phyloP scores from a whole-genome alignment of 2,329 filamentous ascomycete species.

The Hypocreales sp. region DNA sequence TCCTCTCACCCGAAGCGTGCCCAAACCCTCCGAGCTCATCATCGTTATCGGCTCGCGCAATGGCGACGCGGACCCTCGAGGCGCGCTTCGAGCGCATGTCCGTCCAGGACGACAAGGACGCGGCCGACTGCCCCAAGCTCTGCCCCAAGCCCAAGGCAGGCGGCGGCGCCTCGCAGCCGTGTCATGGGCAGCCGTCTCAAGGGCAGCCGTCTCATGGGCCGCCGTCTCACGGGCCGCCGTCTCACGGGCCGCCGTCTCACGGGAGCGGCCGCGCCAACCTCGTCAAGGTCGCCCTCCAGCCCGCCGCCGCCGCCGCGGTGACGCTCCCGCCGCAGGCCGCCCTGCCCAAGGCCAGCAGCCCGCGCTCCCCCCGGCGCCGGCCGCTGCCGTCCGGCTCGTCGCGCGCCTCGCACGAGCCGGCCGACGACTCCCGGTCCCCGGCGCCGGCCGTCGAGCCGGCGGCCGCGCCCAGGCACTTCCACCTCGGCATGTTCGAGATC shows the following conservation, averaged over 20 bases:
- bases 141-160: conserved; percentile 70
- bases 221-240: no score
- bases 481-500: conserved; percentile 70
- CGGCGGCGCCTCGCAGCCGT: no score
- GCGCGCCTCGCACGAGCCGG: conserved; percentile 30
- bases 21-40: no score
- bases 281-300: conserved; percentile 72
- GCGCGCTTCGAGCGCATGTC: conserved; percentile 79
- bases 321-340: conserved; percentile 52
- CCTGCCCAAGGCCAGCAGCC: conserved; percentile 31
- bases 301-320: conserved; percentile 49
- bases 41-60: conserved; percentile 11
- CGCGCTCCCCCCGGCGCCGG: conserved; percentile 37
- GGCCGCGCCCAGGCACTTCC: conserved; percentile 48
- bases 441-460: conserved; percentile 43
- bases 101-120: conserved; percentile 77
- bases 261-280: conserved; percentile 60
- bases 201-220: no score
- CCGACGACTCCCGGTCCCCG: conserved; percentile 32
- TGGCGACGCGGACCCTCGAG: conserved; percentile 70
- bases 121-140: conserved; percentile 30
- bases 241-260: conserved; percentile 27
- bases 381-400: conserved; percentile 25
- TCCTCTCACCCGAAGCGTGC: no score
- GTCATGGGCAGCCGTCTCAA: no score